These are phyloP conservation scores for Clarireedia homoeocarpa DNA, from an alignment of 2,329 filamentous ascomycete genomes.

Conservation along the genomic window DNA sequence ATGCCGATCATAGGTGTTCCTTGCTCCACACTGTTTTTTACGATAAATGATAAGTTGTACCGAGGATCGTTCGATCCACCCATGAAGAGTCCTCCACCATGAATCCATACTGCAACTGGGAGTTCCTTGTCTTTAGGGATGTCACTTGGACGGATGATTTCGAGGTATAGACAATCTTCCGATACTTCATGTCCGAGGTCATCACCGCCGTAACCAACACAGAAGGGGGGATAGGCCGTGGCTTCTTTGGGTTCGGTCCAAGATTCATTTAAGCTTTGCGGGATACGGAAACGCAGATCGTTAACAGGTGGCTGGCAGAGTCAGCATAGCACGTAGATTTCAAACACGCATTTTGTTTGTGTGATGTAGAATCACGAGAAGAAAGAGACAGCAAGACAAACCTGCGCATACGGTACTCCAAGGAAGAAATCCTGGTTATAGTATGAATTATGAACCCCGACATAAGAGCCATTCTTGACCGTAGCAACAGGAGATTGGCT, in stretches of 20 bases:
- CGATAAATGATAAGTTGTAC: constrained; percentile 20
- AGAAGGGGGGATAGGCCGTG: constrained; percentile 17
- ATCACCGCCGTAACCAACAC: constrained; percentile 22
- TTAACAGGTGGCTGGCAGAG: constrained; percentile 17
- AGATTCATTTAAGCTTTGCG: constrained; percentile 17
- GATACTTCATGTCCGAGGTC: constrained; percentile 12
- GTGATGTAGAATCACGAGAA: background rate
- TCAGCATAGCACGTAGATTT: background rate
- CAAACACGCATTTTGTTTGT: background rate
- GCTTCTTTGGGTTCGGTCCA: constrained; percentile 14
- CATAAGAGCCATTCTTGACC: constrained; percentile 21
- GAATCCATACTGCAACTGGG: constrained; percentile 51
- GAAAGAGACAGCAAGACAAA: background rate
- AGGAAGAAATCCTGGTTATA: constrained; percentile 25
- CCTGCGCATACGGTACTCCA: constrained; percentile 20
- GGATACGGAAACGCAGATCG: constrained; percentile 18
- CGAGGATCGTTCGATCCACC: constrained; percentile 16
- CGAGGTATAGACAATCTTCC: constrained; percentile 49
- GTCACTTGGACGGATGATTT: constrained; percentile 39
- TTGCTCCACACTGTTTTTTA: constrained; percentile 33
- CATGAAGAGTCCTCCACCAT: constrained; percentile 38
- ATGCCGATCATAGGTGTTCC: constrained; percentile 39
- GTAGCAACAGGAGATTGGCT: constrained; percentile 3
- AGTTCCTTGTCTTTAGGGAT: constrained; percentile 4
- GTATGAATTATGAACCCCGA: constrained; percentile 13